phyloP scores from a whole-genome alignment of 2,329 filamentous ascomycete genomes.

The Pseudonectria buxi region DNA sequence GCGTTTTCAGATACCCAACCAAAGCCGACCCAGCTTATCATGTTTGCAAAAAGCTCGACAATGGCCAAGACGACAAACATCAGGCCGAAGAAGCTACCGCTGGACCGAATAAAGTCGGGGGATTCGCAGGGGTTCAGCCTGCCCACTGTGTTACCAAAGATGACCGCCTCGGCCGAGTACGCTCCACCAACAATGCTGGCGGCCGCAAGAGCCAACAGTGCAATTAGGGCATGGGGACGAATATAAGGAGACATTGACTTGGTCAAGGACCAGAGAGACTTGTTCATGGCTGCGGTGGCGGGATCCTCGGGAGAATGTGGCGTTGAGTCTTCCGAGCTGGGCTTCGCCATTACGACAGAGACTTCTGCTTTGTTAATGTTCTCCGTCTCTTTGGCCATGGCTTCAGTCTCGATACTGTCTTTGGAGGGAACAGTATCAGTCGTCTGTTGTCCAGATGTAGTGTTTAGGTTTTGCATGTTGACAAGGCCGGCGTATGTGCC shows the following conservation, averaged over 20 bases:
- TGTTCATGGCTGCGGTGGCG: no score
- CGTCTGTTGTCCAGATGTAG: constrained; percentile 14
- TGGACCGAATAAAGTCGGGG: constrained; percentile 26
- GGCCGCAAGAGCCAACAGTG: constrained; percentile 3
- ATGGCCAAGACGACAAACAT: constrained; percentile 47
- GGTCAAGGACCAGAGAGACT: no score
- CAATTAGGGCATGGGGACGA: constrained; percentile 32
- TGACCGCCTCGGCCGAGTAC: constrained; percentile 45
- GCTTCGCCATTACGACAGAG: constrained; percentile 23
- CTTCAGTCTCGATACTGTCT: no score
- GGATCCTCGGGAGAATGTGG: no score
- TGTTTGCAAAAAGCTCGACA: constrained; percentile 41
- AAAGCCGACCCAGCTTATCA: constrained; percentile 45
- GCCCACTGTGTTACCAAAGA: constrained; percentile 33
- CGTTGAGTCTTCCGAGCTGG: no score
- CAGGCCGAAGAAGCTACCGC: constrained; percentile 40
- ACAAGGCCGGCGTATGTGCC: constrained; percentile 46
- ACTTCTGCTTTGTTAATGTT: constrained; percentile 6
- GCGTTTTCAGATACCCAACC: constrained; percentile 48
- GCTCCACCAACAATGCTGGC: constrained; percentile 45
- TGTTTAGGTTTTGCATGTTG: constrained; percentile 28
- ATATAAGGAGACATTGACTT: constrained; percentile 17
- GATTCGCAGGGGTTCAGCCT: constrained; percentile 37
- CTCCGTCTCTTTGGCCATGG: no score
- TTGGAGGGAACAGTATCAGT: no score